Conservation (phyloP, 495 filamentous ascomycete genomes). For the Penicillium parvum region DNA sequence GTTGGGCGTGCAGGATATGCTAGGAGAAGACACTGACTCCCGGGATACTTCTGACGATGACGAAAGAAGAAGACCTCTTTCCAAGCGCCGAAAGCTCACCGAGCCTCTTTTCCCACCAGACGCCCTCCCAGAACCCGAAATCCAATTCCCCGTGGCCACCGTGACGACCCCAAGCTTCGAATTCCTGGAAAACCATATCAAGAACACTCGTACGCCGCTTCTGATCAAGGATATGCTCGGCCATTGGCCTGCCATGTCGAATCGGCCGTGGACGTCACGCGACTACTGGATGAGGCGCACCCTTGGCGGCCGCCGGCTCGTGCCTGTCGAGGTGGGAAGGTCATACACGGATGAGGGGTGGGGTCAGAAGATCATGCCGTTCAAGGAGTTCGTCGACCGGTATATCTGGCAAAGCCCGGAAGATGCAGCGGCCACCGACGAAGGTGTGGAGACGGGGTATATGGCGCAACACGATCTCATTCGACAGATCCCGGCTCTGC, state of each 20-base stretch:
- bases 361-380: slow-evolving; percentile 78
- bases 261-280: slow-evolving; percentile 64
- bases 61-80: background rate
- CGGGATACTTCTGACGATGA: background rate
- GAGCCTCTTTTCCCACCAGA: slow-evolving; percentile 40
- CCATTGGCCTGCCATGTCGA: slow-evolving; percentile 76
- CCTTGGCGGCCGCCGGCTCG: slow-evolving; percentile 68
- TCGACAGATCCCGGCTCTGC: slow-evolving; percentile 71
- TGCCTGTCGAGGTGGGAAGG: slow-evolving; percentile 86
- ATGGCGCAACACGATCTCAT: slow-evolving; percentile 90
- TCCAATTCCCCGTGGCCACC: slow-evolving; percentile 36
- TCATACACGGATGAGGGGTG: slow-evolving; percentile 84
- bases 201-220: slow-evolving; percentile 52
- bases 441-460: slow-evolving; percentile 54
- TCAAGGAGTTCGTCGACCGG: slow-evolving; percentile 63
- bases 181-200: slow-evolving; percentile 61
- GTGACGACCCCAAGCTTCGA: slow-evolving; percentile 48
- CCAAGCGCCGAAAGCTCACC: slow-evolving; percentile 35
- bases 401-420: slow-evolving; percentile 45
- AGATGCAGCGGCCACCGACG: slow-evolving; percentile 4
- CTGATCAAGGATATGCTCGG: slow-evolving; percentile 61
- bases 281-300: slow-evolving; percentile 74
- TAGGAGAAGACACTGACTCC: slow-evolving; percentile 1
- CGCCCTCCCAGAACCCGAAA: slow-evolving; percentile 25
- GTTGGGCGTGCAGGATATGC: slow-evolving; percentile 26